A percentile compares a stretch with the other conserved stretches of the same genome.
Evolutionary conservation across 2,329 filamentous ascomycete genomes (phyloP).

Genomic region (Tolypocladium amazonense): DNA sequence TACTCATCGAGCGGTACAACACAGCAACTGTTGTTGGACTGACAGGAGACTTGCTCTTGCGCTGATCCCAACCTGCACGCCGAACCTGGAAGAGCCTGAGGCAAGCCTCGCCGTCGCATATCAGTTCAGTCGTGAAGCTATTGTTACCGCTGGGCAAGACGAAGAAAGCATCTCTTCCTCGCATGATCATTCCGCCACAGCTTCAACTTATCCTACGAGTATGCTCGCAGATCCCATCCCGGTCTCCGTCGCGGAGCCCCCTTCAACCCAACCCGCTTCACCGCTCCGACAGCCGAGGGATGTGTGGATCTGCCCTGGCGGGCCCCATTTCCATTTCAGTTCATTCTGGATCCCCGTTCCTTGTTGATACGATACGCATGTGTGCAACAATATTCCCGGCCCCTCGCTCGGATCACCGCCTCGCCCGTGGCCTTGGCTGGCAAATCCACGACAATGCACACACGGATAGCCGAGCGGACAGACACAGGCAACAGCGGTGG

Average conservation of each 20-base stretch:
- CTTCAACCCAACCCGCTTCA: not conserved
- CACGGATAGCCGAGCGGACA: not conserved
- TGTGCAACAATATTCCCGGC: not conserved
- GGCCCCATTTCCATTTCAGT: not conserved
- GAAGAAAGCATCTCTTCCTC: not conserved
- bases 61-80: not conserved
- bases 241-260: too few species aligned
- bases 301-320: not conserved
- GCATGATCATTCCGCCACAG: not conserved
- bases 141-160: not conserved
- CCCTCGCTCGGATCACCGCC: not conserved
- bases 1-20: not conserved
- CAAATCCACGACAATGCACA: not conserved
- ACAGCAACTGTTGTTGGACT: too few species aligned
- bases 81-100: too few species aligned
- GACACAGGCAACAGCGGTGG: not conserved
- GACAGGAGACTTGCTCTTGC: not conserved
- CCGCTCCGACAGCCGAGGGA: not conserved
- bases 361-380: not conserved
- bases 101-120: not conserved
- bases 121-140: not conserved
- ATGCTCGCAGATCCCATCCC: too few species aligned
- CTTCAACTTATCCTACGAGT: too few species aligned
- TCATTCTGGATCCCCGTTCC: not conserved
- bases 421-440: not conserved